Evolutionary conservation across 2,329 filamentous ascomycete species (phyloP), one percentile per base, ranked within the genome.

Genomic region (Calonectria montana): DNA sequence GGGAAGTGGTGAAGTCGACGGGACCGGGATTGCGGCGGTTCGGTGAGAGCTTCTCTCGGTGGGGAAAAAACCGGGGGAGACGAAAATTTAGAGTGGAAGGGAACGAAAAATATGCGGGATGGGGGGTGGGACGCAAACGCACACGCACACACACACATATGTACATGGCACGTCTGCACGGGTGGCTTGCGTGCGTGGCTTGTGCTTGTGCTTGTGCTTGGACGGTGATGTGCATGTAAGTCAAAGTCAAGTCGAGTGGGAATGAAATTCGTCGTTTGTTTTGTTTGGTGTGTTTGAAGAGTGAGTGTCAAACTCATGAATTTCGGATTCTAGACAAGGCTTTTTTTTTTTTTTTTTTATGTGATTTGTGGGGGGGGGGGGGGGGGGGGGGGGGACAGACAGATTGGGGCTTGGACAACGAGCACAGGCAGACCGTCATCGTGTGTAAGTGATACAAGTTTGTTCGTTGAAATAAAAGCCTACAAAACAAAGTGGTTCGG

Each of bases 11-110:
- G 74, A 65, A 69, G 41, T n/a, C 29, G 55, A 61, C 43, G 67
- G 23, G 64, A 35, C 65, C 41, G 43, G 74, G 75, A 70, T 48
- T 45, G 53, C 13, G 37, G 53, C 35, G 41, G 39, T 65, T 68
- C 43, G 64, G 62, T 66, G 48, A 75, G 65, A 47, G 27, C 31
- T 15, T 62, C 23, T 50, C 27, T 43, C 47, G 47, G 76, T 75
- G 76, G 75, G 69, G 76, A 69, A 68, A 43, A n/a, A 55, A 35
- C 25, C 61, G 71, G 55, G 64, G 47, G 31, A 35, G 31, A 35
- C 64, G 74, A 72, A 72, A 75, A 74, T 70, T 73, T 74, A 72
- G 67, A 61, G 63, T 59, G 67, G 70, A 35, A 35, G 31, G 71
- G 73, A 25, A 48, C 12, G 45, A 48, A 27, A 21, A 63, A 65